phyloP scores from a whole-genome alignment of 2,329 filamentous ascomycete species.

The Neofusicoccum ribis region DNA sequence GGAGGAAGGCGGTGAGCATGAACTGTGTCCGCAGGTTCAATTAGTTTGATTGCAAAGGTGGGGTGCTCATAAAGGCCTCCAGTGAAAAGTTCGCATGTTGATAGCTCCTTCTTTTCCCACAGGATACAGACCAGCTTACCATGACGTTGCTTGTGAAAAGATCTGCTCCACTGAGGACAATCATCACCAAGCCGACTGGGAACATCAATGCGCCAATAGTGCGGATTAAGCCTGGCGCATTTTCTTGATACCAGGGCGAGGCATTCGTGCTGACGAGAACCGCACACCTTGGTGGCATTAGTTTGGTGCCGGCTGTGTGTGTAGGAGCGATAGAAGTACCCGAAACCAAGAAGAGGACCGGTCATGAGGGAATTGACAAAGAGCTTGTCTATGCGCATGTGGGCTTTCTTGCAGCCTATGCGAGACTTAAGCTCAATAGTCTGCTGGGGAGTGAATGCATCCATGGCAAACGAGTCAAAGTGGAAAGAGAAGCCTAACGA shows the following conservation, averaged over 20 bases:
- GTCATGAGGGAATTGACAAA: constrained; percentile 20
- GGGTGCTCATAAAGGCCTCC: too few species aligned
- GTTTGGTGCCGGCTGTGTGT: neutral
- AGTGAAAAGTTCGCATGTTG: neutral
- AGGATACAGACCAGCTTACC: neutral
- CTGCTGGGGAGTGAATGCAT: constrained; percentile 22
- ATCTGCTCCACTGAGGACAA: constrained; percentile 36
- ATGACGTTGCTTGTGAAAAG: constrained; percentile 32
- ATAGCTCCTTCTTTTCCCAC: neutral
- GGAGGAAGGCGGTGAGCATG: constrained; percentile 25
- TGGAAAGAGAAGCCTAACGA: neutral
- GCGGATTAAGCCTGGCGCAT: constrained; percentile 40
- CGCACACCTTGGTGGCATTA: neutral
- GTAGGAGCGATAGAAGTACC: neutral
- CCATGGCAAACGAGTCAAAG: constrained; percentile 5
- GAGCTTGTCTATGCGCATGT: constrained; percentile 22
- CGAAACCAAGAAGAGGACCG: constrained; percentile 21
- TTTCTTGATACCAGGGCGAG: constrained; percentile 51
- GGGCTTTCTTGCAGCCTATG: constrained; percentile 22
- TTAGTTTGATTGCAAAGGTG: too few species aligned
- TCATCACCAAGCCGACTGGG: constrained; percentile 35
- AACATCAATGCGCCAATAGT: constrained; percentile 36
- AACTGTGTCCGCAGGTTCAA: constrained; percentile 19
- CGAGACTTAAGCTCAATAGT: constrained; percentile 23
- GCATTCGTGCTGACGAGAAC: constrained; percentile 40